A percentile compares a stretch with the other conserved stretches of the same genome.
Conservation (phyloP, 208 protist species). For the Wallacemonas sp. region DNA sequence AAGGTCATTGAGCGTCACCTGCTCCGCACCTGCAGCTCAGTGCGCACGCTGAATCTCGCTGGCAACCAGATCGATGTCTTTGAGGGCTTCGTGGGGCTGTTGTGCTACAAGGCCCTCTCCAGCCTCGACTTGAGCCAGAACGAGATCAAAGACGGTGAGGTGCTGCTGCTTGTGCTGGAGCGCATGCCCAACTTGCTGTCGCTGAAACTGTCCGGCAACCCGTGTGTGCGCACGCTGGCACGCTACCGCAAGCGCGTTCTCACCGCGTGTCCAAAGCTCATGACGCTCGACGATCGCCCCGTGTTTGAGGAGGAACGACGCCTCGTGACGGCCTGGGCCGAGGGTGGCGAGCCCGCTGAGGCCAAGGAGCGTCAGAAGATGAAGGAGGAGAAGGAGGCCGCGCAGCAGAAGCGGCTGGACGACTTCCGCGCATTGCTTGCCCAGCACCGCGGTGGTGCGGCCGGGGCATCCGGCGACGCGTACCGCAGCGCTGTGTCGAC, state of each 20-base stretch:
- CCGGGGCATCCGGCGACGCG: slow-evolving; percentile 3
- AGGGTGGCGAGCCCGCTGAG: slow-evolving; percentile 78
- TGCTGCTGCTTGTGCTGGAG: slow-evolving; percentile 82
- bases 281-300: slow-evolving; percentile 92
- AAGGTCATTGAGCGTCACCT: background rate
- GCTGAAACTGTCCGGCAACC: slow-evolving; percentile 91
- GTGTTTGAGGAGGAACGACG: slow-evolving; percentile 90
- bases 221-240: slow-evolving; percentile 70
- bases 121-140: slow-evolving; percentile 94
- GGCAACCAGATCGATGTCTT: slow-evolving; percentile 74
- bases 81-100: slow-evolving; percentile 59
- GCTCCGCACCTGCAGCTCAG: slow-evolving; percentile 56
- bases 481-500: slow-evolving; percentile 31
- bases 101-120: slow-evolving; percentile 69
- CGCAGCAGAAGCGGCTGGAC: slow-evolving; percentile 48
- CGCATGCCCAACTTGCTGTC: slow-evolving; percentile 74
- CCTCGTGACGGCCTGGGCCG: slow-evolving; percentile 82
- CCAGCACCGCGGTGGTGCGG: slow-evolving; percentile 16
- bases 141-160: slow-evolving; percentile 76
- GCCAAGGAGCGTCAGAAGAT: slow-evolving; percentile 57
- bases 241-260: slow-evolving; percentile 91
- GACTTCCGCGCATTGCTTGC: slow-evolving; percentile 75
- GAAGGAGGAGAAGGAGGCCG: slow-evolving; percentile 59
- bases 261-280: slow-evolving; percentile 50
- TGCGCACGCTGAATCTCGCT: slow-evolving; percentile 81